phyloP scores from a whole-genome alignment of 2,329 filamentous ascomycete genomes.

The Microascus cirrosus region DNA sequence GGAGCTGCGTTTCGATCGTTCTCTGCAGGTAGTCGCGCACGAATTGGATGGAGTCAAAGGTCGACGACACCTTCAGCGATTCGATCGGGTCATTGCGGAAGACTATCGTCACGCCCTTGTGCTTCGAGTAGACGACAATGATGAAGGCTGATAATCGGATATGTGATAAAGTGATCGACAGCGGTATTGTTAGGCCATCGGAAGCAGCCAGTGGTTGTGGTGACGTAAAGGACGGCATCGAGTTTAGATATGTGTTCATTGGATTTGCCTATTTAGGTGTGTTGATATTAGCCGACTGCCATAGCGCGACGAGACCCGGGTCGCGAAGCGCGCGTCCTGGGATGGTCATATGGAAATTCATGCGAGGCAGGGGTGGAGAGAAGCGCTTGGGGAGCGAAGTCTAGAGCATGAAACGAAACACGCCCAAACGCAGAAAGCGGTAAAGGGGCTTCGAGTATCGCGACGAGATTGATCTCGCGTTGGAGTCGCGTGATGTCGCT shows the following conservation, averaged over 20 bases:
- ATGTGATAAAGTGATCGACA: conserved; percentile 92
- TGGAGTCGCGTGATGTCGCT: not conserved
- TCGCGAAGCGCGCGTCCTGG: conserved; percentile 20
- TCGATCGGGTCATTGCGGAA: conserved; percentile 98
- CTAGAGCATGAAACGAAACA: conserved; percentile 1
- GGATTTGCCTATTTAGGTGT: conserved; percentile 62
- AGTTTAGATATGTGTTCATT: conserved; percentile 87
- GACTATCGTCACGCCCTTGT: conserved; percentile 91
- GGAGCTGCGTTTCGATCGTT: conserved; percentile 87
- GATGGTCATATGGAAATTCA: conserved; percentile 19
- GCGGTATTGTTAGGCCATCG: conserved; percentile 88
- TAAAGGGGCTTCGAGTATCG: not conserved
- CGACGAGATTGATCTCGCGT: not conserved
- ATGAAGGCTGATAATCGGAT: conserved; percentile 96
- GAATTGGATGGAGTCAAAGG: conserved; percentile 97
- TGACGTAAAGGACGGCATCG: conserved; percentile 84
- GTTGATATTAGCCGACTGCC: conserved; percentile 31
- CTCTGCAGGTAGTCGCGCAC: conserved; percentile 94
- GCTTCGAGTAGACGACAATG: conserved; percentile 92
- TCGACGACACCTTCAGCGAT: conserved; percentile 95
- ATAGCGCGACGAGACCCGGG: not conserved
- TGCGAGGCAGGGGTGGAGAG: conserved; percentile 13
- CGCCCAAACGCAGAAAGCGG: not conserved
- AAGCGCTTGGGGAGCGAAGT: conserved; percentile 2
- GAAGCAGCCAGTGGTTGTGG: conserved; percentile 85